Evolutionary conservation across 2,329 filamentous ascomycete genomes (phyloP).

Genomic region (Triangularia setosa): DNA sequence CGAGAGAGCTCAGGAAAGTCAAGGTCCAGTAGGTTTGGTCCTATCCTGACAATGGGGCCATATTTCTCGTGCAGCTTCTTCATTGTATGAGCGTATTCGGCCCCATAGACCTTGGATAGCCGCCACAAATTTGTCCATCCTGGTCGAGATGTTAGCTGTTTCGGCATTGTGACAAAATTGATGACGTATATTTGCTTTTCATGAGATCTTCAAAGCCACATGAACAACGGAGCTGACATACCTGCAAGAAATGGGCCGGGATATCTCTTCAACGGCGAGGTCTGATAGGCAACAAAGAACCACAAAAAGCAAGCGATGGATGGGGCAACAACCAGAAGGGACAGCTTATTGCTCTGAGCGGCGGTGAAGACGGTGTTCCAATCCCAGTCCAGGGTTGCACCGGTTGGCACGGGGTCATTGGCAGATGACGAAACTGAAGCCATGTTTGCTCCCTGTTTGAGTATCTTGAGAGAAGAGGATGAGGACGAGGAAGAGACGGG

Average conservation of each 20-base stretch:
- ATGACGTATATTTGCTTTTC: not conserved
- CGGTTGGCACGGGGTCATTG: not conserved
- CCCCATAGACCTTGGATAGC: slow-evolving; percentile 25
- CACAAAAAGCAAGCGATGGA: slow-evolving; percentile 19
- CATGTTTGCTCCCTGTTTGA: slow-evolving; percentile 5
- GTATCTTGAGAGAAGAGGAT: not conserved
- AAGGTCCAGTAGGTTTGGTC: slow-evolving; percentile 47
- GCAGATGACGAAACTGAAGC: slow-evolving; percentile 10
- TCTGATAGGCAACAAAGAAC: slow-evolving; percentile 25
- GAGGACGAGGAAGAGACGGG: not conserved
- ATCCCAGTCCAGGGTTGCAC: not conserved
- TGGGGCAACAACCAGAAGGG: slow-evolving; percentile 11
- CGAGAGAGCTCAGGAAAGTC: slow-evolving; percentile 49
- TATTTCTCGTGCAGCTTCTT: slow-evolving; percentile 36
- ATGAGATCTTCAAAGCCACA: not conserved
- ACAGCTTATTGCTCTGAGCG: slow-evolving; percentile 10
- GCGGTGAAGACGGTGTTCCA: slow-evolving; percentile 1
- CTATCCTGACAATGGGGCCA: slow-evolving; percentile 36
- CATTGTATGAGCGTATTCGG: slow-evolving; percentile 28
- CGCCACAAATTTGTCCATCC: slow-evolving; percentile 37
- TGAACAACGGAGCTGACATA: not conserved
- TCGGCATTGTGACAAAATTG: not conserved
- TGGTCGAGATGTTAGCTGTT: slow-evolving; percentile 12
- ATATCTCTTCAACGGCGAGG: slow-evolving; percentile 32
- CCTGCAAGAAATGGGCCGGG: slow-evolving; percentile 30